Evolutionary conservation across 306 rosid genomes (phyloP), one percentile per base, ranked within the genome.

Genomic region (Betula pendula): DNA sequence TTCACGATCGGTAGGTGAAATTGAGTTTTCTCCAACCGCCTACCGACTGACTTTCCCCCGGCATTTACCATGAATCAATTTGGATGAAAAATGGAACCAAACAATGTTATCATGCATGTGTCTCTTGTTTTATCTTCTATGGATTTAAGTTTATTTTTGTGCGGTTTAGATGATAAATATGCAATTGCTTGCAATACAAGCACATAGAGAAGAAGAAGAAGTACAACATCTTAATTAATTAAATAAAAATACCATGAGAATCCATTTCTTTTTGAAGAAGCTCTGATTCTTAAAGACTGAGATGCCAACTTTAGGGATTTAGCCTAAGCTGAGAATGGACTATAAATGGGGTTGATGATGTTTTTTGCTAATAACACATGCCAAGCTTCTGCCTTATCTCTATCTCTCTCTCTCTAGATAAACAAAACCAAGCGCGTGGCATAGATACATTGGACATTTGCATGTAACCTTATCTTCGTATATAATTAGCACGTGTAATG

Each of bases 381-480:
- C n/a, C 80, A 58, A 74, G 56, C 80, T 74, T 78, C 81, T 71
- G 81, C 86, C 86, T 79, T 83, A 24, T 79, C 78, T 62, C 63
- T 63, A 20, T 27, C 17, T 3, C 77, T 69, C 44, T 68, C 73
- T 73, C 66, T 25, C 20, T n/a, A 31, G 3, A 31, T 31, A 31
- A 31, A 31, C 35, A 31, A 31, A 31, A 2, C 35, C 35, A 31
- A 31, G 2, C 35, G 35, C 5, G 40, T 35, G n/a, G n/a, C n/a
- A n/a, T n/a, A n/a, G 40, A 35, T 3, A 2, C 42, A 38, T 1
- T 38, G 42, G 42, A 6, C 42, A 6, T 38, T 38, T 6, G 42
- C 17, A 7, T 6, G n/a, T 25, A 49, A 49, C 53, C 53, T 49
- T 49, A 16, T 49, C 53, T 49, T 49, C 53, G 1, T 49, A 16